A percentile compares a stretch with the other conserved stretches of the same genome.
phyloP scores from a whole-genome alignment of 2,329 filamentous ascomycete genomes.

The Domatiomyces catenatus region DNA sequence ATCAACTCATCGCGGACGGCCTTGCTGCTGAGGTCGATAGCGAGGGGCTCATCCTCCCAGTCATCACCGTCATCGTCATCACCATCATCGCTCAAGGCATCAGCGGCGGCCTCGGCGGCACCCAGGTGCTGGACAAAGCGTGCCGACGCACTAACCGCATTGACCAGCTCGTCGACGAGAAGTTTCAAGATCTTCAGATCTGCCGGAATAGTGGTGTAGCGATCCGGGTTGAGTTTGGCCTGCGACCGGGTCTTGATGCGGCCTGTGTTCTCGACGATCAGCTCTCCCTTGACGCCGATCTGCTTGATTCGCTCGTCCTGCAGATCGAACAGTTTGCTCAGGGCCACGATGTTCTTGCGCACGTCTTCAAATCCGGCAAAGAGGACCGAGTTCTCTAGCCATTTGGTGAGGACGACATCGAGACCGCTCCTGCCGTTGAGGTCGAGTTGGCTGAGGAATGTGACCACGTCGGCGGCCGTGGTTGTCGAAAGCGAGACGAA shows the following conservation, averaged over 20 bases:
- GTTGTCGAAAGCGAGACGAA: conserved; percentile 81
- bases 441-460: conserved; percentile 74
- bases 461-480: conserved; percentile 74
- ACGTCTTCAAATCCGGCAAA: conserved; percentile 99
- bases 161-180: conserved; percentile 77
- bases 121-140: conserved; percentile 30
- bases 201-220: conserved; percentile 73
- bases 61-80: conserved; percentile 50
- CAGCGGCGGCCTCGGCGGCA: conserved; percentile 44
- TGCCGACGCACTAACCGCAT: conserved; percentile 47
- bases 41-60: conserved; percentile 64
- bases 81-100: conserved; percentile 40
- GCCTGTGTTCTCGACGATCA: conserved; percentile 64
- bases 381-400: conserved; percentile 91
- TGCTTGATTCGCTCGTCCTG: conserved; percentile 65
- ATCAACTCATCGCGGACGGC: conserved; percentile 62
- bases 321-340: conserved; percentile 79
- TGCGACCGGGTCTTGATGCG: conserved; percentile 89
- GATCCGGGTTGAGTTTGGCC: conserved; percentile 74
- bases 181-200: conserved; percentile 94
- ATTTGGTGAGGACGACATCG: conserved; percentile 78
- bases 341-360: conserved; percentile 83
- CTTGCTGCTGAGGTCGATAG: conserved; percentile 57
- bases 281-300: conserved; percentile 77
- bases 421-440: conserved; percentile 65